Base-by-base conservation (phyloP, 805 yeast species). In the Saccharomycopsis javanensis region DNA sequence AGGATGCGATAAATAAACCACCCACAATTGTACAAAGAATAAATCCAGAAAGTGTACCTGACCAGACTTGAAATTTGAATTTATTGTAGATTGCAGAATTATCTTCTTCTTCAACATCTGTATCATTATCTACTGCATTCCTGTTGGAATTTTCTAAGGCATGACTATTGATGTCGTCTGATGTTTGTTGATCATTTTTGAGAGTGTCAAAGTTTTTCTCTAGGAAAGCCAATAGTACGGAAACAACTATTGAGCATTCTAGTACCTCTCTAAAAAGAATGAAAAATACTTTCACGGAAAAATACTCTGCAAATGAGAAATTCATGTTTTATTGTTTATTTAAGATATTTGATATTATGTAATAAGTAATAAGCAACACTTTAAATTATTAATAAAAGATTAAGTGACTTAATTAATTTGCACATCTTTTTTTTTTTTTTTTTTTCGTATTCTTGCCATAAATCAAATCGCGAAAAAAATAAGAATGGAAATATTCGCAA, bases 201-300 rank as follows among this genome's bases (percentile, higher is more conserved):
- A 33, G 33, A 20, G 30, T 11, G 33, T 54, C 51, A 34, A 48
- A 52, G 52, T 57, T 56, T 23, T 90, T 97, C 71, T 89, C 89
- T 64, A 91, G 78, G 75, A 91, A 92, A 33, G 98, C 94, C 57
- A 92, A 77, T 62, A 92, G 76, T 53, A 92, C 97, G 5, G 97
- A 88, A 60, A 92, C 86, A 62, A 92, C 86, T 63, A 92, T 80
- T 55, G 90, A 83, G 20, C 98, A 98, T 73, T 92, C 99, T 62
- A 92, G 75, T 55, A 94, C 76, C 75, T 92, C 99, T 77, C 98
- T 85, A 70, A 92, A 85, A 59, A 90, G 92, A 64, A 90, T 85
- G 72, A 90, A 88, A 76, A 89, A 90, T 61, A 90, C 83, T 15
- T 59, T 57, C 30, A 59, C 30, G n/a, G 62, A 59, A 27, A 59